phyloP scores from a whole-genome alignment of 2,329 filamentous ascomycete genomes.

The Colletotrichum musicola region DNA sequence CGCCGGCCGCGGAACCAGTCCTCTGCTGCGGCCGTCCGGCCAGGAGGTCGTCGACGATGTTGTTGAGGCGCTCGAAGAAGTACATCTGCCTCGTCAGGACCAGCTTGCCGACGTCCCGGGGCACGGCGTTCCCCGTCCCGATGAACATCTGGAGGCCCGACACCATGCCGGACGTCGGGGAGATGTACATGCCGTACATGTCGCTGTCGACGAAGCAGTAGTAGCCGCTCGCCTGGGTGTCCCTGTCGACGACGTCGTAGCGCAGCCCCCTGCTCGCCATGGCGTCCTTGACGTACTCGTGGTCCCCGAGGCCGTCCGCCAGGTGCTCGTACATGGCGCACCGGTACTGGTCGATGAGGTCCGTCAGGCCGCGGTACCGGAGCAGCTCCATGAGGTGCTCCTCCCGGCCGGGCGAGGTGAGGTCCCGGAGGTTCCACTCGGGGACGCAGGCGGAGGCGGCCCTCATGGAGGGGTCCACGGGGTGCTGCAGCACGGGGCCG shows the following conservation, averaged over 20 bases:
- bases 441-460: conserved; percentile 53
- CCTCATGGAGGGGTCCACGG: conserved; percentile 51
- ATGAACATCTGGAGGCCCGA: no score
- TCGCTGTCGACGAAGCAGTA: conserved; percentile 52
- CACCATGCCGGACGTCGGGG: no score
- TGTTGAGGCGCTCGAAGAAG: conserved; percentile 53
- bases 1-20: no score
- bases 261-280: conserved; percentile 50
- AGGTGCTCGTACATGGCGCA: conserved; percentile 38
- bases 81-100: conserved; percentile 55
- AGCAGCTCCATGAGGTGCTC: conserved; percentile 54
- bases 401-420: conserved; percentile 48
- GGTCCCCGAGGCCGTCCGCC: conserved; percentile 51
- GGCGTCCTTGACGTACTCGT: conserved; percentile 49
- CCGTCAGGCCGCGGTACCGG: conserved; percentile 51
- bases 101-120: conserved; percentile 48
- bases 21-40: no score
- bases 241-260: conserved; percentile 42
- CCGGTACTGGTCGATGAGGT: conserved; percentile 51
- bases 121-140: conserved; percentile 46
- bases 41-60: conserved; percentile 58
- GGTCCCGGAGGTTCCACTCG: conserved; percentile 59
- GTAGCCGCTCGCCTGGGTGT: conserved; percentile 44
- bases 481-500: conserved; percentile 50
- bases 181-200: conserved; percentile 50